Conservation (phyloP, 805 yeast species). For the Kodamaea lidongshanica region DNA sequence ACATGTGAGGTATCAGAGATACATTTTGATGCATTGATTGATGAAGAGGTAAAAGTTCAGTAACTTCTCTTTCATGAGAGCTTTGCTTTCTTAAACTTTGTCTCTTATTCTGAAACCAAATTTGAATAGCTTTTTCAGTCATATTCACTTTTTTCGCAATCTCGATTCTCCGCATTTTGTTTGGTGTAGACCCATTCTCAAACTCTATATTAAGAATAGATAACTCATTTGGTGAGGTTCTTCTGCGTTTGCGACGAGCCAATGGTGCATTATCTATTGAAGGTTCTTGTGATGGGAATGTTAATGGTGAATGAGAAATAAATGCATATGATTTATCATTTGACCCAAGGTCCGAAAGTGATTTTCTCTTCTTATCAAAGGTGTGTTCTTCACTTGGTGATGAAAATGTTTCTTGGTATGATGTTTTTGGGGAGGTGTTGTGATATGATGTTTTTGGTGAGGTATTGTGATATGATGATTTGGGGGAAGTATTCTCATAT, state of each 20-base stretch:
- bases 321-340: constrained; percentile 59
- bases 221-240: constrained; percentile 87
- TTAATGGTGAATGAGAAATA: constrained; percentile 86
- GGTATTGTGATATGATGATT: too few relatives aligned
- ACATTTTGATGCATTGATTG: constrained; percentile 2
- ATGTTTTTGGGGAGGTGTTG: too few relatives aligned
- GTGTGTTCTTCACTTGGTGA: too few relatives aligned
- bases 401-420: too few relatives aligned
- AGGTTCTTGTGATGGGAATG: constrained; percentile 80
- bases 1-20: neutral
- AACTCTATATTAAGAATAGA: constrained; percentile 78
- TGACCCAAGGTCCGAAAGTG: constrained; percentile 10
- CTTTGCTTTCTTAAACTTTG: constrained; percentile 63
- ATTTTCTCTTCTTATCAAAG: constrained; percentile 7
- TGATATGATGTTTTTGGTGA: too few relatives aligned
- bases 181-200: constrained; percentile 71
- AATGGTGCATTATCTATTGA: constrained; percentile 83
- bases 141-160: constrained; percentile 79
- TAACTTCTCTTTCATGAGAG: constrained; percentile 32
- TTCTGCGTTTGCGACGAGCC: constrained; percentile 90
- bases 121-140: constrained; percentile 97
- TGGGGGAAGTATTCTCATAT: too few relatives aligned
- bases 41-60: constrained; percentile 34
- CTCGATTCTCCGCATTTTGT: constrained; percentile 63
- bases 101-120: constrained; percentile 96